A percentile compares a stretch with the other conserved stretches of the same genome.
phyloP scores from a whole-genome alignment of 345 rosid genomes.

The Cardamine resedifolia region DNA sequence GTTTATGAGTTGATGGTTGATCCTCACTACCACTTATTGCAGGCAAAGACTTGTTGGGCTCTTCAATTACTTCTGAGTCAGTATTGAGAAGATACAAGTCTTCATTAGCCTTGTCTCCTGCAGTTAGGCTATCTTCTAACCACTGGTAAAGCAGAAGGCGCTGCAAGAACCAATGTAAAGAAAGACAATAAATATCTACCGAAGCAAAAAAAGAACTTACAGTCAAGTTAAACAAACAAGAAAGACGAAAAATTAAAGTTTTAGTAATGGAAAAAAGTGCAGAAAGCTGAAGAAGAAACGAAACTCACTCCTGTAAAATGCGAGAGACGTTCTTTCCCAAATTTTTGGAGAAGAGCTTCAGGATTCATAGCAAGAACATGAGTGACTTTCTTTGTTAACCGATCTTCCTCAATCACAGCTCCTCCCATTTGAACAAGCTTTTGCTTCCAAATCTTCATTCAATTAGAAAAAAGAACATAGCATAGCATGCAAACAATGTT shows the following conservation, averaged over 20 bases:
- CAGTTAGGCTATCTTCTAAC: constrained; percentile 79
- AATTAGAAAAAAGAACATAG: background rate
- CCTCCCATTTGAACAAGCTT: constrained; percentile 91
- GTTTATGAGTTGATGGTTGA: constrained; percentile 44
- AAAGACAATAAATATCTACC: background rate
- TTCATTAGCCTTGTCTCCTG: constrained; percentile 68
- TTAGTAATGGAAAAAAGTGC: background rate
- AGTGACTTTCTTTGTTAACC: constrained; percentile 55
- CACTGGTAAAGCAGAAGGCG: constrained; percentile 64
- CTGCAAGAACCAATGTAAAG: constrained; percentile 44
- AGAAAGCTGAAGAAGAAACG: background rate
- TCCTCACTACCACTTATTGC: constrained; percentile 30
- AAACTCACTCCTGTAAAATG: constrained; percentile 62
- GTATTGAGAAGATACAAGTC: constrained; percentile 51
- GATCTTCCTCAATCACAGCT: constrained; percentile 50
- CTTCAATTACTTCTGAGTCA: constrained; percentile 39
- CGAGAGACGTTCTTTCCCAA: constrained; percentile 40
- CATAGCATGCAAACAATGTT: background rate
- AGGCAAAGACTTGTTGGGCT: constrained; percentile 40
- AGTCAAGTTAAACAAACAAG: background rate
- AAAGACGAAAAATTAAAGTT: background rate
- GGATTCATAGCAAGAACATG: constrained; percentile 62
- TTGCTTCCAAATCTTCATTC: constrained; percentile 80
- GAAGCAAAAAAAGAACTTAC: background rate
- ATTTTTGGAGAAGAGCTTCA: constrained; percentile 45